Evolutionary conservation across 306 rosid genomes (phyloP).

Genomic region (Ziziphus jujuba): DNA sequence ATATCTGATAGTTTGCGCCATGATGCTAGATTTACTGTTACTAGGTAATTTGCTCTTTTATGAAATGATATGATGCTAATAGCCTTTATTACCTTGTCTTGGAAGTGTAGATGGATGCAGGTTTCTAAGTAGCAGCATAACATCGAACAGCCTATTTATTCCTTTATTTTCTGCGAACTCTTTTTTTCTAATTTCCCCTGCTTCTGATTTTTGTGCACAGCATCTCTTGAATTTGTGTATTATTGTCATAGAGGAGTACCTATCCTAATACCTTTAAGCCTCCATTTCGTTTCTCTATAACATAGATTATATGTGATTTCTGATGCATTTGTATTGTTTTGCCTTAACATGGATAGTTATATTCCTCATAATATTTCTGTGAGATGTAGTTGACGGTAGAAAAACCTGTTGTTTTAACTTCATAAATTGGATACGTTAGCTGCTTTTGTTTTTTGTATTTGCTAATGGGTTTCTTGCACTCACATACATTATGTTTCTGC

Average conservation of each 20-base stretch:
- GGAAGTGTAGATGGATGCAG: background rate
- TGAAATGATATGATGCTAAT: background rate
- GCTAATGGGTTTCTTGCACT: constrained; percentile 11
- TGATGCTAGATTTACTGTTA: constrained; percentile 75
- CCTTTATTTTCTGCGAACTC: no score
- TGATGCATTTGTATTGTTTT: background rate
- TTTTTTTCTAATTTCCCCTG: background rate
- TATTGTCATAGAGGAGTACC: background rate
- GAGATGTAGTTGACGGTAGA: background rate
- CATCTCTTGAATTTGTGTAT: background rate
- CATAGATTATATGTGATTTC: background rate
- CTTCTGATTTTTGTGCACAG: background rate
- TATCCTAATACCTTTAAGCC: background rate
- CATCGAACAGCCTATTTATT: no score
- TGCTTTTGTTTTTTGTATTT: constrained; percentile 12
- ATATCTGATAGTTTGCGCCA: constrained; percentile 82
- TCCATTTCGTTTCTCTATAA: background rate
- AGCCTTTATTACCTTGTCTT: background rate
- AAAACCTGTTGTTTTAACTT: background rate
- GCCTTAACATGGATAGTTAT: background rate
- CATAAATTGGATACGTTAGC: background rate
- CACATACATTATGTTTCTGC: constrained; percentile 21
- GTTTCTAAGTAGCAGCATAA: background rate
- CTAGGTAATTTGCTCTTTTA: constrained; percentile 42
- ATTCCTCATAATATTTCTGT: constrained; percentile 3